Conservation (phyloP, 73 alveolate genomes). For the Paramecium sonneborni region DNA sequence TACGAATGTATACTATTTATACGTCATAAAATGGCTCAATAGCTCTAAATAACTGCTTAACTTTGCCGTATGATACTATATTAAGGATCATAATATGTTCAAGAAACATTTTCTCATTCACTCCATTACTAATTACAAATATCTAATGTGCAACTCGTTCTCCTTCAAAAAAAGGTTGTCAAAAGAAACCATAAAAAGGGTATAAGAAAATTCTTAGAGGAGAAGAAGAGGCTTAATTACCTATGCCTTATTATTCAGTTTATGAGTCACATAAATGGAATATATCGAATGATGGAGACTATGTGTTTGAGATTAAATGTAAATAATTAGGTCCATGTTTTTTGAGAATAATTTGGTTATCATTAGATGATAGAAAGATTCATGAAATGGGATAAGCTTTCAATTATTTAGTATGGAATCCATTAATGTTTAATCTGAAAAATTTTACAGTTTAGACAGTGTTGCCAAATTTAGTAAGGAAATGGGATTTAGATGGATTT, state of each 20-base stretch:
- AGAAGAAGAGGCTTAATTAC: background rate
- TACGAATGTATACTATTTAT: constrained; percentile 20
- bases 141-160: background rate
- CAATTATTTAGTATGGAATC: background rate
- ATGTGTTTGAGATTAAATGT: constrained; percentile 2
- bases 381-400: background rate
- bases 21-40: constrained; percentile 48
- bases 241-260: background rate
- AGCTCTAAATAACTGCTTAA: constrained; percentile 9
- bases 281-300: constrained; percentile 24
- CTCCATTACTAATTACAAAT: constrained; percentile 15
- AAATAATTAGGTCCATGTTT: background rate
- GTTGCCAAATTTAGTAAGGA: constrained; percentile 28
- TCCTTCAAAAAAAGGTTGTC: background rate
- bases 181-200: background rate
- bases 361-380: background rate
- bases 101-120: background rate
- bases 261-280: background rate
- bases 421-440: background rate
- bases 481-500: constrained; percentile 6
- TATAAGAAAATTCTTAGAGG: constrained; percentile 27
- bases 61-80: background rate
- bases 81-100: background rate
- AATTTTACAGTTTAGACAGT: constrained; percentile 1
- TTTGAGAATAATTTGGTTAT: background rate